Base-by-base conservation (phyloP, 1,284 basidiomycete species). In the Wolfiporia cocos region DNA sequence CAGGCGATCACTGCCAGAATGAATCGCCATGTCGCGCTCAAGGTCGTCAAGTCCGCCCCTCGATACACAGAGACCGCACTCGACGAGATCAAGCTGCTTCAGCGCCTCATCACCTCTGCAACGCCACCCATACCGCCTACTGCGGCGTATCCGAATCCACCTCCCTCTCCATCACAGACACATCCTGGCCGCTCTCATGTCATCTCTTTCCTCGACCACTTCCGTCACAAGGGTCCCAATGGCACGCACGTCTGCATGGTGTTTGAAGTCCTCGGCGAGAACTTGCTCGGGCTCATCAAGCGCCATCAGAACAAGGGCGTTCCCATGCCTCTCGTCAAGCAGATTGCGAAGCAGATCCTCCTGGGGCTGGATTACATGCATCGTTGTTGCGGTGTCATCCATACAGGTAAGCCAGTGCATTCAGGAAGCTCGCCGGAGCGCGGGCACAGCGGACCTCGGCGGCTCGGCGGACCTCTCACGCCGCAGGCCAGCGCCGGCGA, bases 231-330 rank as follows among this genome's bases (percentile, higher is more conserved):
- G 48, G 96, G 95, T 0, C 94, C 94, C 12, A 97, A 99, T 62
- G 95, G 95, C 37, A 87, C 82, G 15, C 95, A 99, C 66, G 90
- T 99, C 50, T 99, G 96, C 76, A 99, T 99, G 95, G 95, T 99
- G 14, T 98, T 98, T 60, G 95, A 99, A 66, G 96, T 99, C 26
- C 78, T 99, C 9, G 95, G 96, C 44, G 96, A 99, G 69, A 98
- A 97, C 62, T 70, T 99, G n/a, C 78, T 99, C 1, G 94, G 94
- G 2, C 78, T 99, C 54, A 97, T 98, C 76, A 97, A 96, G 67
- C 81, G 95, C 17, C 92, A 97, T 68, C 85, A 89, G 67, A 87
- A 86, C 64, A 90, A 92, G 54, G 95, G 96, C 49, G 93, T 99
- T 1, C 94, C 96, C 3, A 89, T 93, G 69, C 84, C 77, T 48